Conservation (phyloP, 1,284 basidiomycete species). For the Malassezia arunalokei region DNA sequence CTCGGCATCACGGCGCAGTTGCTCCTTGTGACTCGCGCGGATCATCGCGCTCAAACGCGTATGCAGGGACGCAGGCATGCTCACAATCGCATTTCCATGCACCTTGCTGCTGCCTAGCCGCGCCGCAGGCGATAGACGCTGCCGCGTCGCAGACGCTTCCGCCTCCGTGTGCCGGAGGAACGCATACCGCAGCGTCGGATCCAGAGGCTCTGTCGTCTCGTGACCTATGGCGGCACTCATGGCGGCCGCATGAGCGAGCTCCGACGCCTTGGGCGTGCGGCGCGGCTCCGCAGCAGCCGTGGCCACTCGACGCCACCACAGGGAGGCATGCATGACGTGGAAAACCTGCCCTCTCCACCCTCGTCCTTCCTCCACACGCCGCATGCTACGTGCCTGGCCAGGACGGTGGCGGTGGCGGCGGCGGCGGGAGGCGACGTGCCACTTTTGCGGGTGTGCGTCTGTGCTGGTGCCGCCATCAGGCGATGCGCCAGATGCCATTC, state of each 20-base stretch:
- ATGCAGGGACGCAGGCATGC: neutral
- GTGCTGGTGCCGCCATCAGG: slow-evolving; percentile 27
- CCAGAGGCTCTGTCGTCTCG: neutral
- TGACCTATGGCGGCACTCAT: slow-evolving; percentile 1
- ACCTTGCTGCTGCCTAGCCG: slow-evolving; percentile 14
- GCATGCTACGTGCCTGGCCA: neutral
- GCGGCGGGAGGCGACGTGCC: slow-evolving; percentile 16
- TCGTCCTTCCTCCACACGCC: neutral
- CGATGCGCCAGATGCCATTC: neutral
- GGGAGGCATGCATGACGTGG: neutral
- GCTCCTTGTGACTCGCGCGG: neutral
- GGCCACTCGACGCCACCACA: neutral
- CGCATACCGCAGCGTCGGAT: neutral
- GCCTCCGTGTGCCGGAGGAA: neutral
- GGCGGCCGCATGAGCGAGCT: slow-evolving; percentile 1
- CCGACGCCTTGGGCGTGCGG: neutral
- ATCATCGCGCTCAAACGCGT: neutral
- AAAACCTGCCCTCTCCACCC: neutral
- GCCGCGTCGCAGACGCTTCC: slow-evolving; percentile 1
- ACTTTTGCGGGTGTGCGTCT: slow-evolving; percentile 27
- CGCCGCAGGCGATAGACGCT: slow-evolving; percentile 16
- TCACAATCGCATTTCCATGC: neutral
- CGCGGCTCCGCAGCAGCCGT: neutral
- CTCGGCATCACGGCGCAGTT: slow-evolving; percentile 7
- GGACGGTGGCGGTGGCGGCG: neutral